Base-by-base conservation (phyloP, 371 early-diverging fungal genomes). In the Mucor circinelloides region DNA sequence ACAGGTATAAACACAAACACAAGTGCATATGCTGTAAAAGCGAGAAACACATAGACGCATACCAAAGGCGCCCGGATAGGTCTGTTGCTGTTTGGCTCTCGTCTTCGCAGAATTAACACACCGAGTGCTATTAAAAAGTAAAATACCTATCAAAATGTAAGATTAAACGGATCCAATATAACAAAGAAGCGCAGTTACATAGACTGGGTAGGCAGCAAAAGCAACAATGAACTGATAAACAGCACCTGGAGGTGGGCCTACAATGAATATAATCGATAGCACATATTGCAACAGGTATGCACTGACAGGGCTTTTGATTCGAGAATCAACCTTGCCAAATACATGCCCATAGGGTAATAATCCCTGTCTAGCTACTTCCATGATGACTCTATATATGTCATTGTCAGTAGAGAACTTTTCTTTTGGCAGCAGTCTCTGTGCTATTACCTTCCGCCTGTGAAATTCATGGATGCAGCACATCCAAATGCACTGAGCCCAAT, bases 1-100 rank as follows among this genome's bases (percentile, higher is more conserved):
- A 77, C 78, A 4, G 82, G 82, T 19, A 82, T 74, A 63, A 77
- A 79, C 9, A 82, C 82, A 77, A 82, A 82, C 8, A 79, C 34
- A 21, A 82, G 58, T 4, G 77, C 74, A 48, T 79, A 82, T 4
- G 74, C 50, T 1, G 77, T 72, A 25, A 79, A 75, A 12, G 50
- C 23, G 25, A 79, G 55, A 36, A 82, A 77, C 0, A 68, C 60
- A 28, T 64, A 69, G 0, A 79, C 76, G 28, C 70, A 78, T 0
- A 69, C 76, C 21, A 75, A 64, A 12, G 77, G 77, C 7, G 79
- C 77, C 10, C 30, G 48, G 54, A 78, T 75, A 12, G 82, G 82
- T 17, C 82, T 54, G 3, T 69, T 76, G 50, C 66, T 74, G 34
- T 68, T 42, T 10, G 79, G 79, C 23, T 79, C 79, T 6, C 79